Base-by-base conservation (phyloP, 331 rosid species). In the Malus hybrid region DNA sequence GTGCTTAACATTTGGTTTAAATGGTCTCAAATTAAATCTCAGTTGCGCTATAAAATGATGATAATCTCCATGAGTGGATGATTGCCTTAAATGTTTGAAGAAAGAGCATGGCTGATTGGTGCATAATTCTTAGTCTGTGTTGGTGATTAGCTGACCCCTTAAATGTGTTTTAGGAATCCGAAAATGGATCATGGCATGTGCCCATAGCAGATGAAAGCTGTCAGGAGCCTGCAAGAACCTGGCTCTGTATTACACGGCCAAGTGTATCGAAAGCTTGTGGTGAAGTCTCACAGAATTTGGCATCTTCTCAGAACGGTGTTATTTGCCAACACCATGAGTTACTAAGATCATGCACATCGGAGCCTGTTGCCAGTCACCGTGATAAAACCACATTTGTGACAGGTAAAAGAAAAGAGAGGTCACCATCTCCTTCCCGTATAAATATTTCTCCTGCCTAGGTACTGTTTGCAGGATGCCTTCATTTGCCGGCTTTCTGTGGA, bases 181-280 rank as follows among this genome's bases (percentile, higher is more conserved):
- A 81, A 63, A 87, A 75, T 48, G 96, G 98, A 66, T 83, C 90
- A 18, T 93, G 97, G 96, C 98, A 93, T 75, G 86, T 93, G 28
- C 97, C 98, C 15, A 7, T 84, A 63, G 82, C 82, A 6, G 75
- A 67, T 8, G 68, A 70, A 39, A 63, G 82, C 81, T 18, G 56
- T 5, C 87, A 85, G 44, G 86, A 83, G 77, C 77, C 90, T 39
- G 80, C 71, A 2, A 84, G 77, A 70, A 79, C 77, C 58, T 93
- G 98, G 98, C 87, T 93, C 64, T 93, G 98, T 81, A 84, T 93
- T 76, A 84, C 88, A 2, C 84, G 90, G 74, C 75, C 81, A 19
- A 77, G 75, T 72, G 72, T 68, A 24, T 19, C 62, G 20, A 71
- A 55, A 44, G 78, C 76, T 29, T 62, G 63, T 6, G 53, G 63